phyloP scores from a whole-genome alignment of 345 rosid species.

The Combretum micranthum region DNA sequence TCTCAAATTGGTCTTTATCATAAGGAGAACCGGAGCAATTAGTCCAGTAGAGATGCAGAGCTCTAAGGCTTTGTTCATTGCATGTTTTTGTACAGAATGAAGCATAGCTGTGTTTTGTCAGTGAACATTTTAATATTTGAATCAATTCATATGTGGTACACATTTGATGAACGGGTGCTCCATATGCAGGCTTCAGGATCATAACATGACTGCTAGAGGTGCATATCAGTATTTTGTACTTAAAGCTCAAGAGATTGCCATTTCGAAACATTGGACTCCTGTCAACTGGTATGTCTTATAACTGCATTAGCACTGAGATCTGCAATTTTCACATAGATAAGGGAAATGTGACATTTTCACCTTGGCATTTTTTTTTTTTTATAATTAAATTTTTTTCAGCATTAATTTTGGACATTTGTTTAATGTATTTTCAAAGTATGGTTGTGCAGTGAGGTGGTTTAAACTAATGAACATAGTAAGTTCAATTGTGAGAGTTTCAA shows the following conservation, averaged over 20 bases:
- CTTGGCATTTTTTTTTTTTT: background rate
- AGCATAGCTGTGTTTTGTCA: too few relatives aligned
- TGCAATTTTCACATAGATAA: background rate
- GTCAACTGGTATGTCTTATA: conserved; percentile 63
- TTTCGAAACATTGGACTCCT: conserved; percentile 67
- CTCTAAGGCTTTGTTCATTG: too few relatives aligned
- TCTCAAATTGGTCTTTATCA: too few relatives aligned
- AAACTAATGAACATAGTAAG: too few relatives aligned
- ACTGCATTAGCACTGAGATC: background rate
- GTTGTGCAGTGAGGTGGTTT: too few relatives aligned
- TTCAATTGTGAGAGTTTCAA: too few relatives aligned
- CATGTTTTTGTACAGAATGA: too few relatives aligned
- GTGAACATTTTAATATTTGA: background rate
- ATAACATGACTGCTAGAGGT: conserved; percentile 54
- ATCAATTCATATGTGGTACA: background rate
- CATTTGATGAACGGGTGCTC: conserved; percentile 5
- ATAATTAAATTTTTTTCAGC: too few relatives aligned
- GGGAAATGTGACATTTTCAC: background rate
- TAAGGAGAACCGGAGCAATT: too few relatives aligned
- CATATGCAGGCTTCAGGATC: conserved; percentile 62
- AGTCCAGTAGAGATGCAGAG: too few relatives aligned
- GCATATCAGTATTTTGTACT: conserved; percentile 76
- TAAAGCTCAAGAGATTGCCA: conserved; percentile 78
- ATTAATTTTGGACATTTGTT: too few relatives aligned
- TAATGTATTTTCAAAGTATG: too few relatives aligned